Base-by-base conservation (phyloP, 345 rosid species). In the Ceriops tagal region DNA sequence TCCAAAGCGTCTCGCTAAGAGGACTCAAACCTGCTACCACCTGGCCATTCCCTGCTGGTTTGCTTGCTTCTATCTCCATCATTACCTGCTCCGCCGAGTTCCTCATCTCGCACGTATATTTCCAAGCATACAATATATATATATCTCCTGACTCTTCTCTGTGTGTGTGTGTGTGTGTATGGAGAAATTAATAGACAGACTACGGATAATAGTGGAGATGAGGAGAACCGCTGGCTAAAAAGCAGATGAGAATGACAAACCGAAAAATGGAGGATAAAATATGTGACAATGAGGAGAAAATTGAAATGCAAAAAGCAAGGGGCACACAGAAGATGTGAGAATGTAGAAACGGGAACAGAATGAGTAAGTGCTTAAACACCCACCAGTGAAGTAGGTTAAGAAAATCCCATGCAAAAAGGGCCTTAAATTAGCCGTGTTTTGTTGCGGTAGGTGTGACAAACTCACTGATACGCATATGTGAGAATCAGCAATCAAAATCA, bases 21-120 rank as follows among this genome's bases (percentile, higher is more conserved):
- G 98, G 96, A 72, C 98, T 92, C 76, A 92, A 65, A 1, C 90
- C 96, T 0, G 55, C 85, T 16, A 78, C 82, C 8, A 73, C 85
- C 65, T 77, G 77, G 31, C 87, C 87, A 43, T 62, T 64, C 43
- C 69, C 85, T 32, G 75, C 46, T 24, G 87, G 86, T 71, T 85
- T 84, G 67, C 81, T 81, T 55, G 82, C 70, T 77, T 88, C 98
- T 75, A 92, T 88, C 86, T 90, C 95, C 92, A 77, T 87, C 78
- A 73, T 68, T 8, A 21, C 79, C 19, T 64, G 39, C 27, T 47
- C 68, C 5, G 79, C 59, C 2, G 80, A 58, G 46, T 66, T 56
- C 31, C 52, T 77, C 72, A 62, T 71, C 58, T 21, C 10, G 9
- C 57, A 2, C 5, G 26, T 0, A 35, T 18, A 51, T 9, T 8